These are phyloP conservation scores for Diversispora eburnea DNA, from an alignment of 192 early-diverging fungal species.

Conservation along the genomic window DNA sequence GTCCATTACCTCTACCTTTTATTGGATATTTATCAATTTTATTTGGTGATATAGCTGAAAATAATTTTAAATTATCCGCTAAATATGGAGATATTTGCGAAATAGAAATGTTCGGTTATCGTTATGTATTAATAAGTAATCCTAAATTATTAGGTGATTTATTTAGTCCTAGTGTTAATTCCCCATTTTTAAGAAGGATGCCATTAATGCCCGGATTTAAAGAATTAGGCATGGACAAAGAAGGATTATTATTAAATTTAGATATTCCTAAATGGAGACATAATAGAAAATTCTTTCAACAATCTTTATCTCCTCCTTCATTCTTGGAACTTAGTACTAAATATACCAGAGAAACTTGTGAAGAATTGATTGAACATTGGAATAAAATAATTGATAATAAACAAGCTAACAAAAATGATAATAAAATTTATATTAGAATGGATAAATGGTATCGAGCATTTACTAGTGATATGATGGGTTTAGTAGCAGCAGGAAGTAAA, in stretches of 20 bases:
- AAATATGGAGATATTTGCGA: conserved; percentile 21
- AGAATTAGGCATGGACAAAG: conserved; percentile 23
- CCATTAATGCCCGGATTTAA: conserved; percentile 3
- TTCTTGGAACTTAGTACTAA: conserved; percentile 14
- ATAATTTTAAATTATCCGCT: background rate
- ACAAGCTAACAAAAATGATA: background rate
- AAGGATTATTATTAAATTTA: conserved; percentile 24
- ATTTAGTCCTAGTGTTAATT: conserved; percentile 19
- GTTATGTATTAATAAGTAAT: background rate
- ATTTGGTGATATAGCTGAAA: conserved; percentile 10
- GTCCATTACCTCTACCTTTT: conserved; percentile 16
- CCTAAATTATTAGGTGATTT: conserved; percentile 15
- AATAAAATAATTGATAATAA: background rate
- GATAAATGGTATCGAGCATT: conserved; percentile 27
- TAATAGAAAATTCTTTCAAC: conserved; percentile 25
- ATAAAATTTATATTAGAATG: background rate
- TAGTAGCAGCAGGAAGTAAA: conserved; percentile 20
- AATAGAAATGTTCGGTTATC: conserved; percentile 16
- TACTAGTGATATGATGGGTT: conserved; percentile 29
- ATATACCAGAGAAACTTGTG: conserved; percentile 16
- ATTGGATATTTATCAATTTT: conserved; percentile 10
- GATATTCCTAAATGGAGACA: conserved; percentile 24
- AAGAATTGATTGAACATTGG: conserved; percentile 25
- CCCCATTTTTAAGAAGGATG: conserved; percentile 8
- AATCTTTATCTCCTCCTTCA: conserved; percentile 27